Conservation (phyloP, 106 monocot species). For the Posidonia australis region DNA sequence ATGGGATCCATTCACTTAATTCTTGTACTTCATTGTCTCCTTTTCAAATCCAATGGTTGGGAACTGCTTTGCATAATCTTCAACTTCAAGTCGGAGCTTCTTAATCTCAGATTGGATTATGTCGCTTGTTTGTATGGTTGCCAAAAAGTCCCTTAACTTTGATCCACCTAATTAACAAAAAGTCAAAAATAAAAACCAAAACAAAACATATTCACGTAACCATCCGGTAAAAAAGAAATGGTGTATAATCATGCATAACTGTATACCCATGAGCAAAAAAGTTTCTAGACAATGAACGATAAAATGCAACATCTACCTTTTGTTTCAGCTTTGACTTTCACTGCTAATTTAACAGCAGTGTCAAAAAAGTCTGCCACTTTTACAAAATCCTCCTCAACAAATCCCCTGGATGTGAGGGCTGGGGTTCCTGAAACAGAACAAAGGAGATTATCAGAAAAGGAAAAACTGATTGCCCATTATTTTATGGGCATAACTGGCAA, state of each 20-base stretch:
- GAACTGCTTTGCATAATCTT: constrained; percentile 93
- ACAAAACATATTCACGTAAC: neutral
- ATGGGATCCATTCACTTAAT: constrained; percentile 13
- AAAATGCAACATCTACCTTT: constrained; percentile 30
- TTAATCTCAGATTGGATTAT: constrained; percentile 69
- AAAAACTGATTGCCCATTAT: neutral
- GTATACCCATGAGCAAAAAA: neutral
- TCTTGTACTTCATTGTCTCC: constrained; percentile 87
- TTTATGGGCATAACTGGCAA: neutral
- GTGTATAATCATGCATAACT: too few relatives aligned
- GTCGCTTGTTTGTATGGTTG: constrained; percentile 47
- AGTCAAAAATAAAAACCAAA: neutral
- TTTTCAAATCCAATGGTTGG: constrained; percentile 96
- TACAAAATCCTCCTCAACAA: constrained; percentile 84
- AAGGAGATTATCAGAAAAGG: neutral
- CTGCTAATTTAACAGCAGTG: constrained; percentile 56
- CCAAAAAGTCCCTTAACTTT: constrained; percentile 87
- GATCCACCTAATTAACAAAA: constrained; percentile 40
- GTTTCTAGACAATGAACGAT: neutral
- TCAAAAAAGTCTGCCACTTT: constrained; percentile 94
- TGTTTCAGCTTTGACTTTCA: constrained; percentile 68
- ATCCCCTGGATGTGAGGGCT: constrained; percentile 92
- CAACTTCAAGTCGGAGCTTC: constrained; percentile 78
- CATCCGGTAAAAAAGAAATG: neutral
- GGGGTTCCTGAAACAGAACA: constrained; percentile 62